A percentile compares a stretch with the other conserved stretches of the same genome.
phyloP scores from a whole-genome alignment of 345 rosid genomes.

The Eucalyptus erythrocorys region DNA sequence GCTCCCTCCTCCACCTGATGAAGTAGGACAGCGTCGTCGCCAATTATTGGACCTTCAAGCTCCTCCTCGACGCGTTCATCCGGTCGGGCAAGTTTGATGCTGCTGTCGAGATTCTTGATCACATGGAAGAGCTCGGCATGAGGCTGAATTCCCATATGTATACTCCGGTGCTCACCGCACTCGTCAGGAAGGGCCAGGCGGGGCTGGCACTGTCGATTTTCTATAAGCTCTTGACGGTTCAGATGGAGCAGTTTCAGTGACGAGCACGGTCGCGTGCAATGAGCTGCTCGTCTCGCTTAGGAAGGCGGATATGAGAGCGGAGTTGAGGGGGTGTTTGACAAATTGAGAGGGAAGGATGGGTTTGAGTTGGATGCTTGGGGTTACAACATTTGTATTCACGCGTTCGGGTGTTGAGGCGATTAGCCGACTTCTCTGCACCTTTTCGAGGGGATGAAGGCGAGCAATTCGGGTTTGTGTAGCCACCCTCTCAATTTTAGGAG shows the following conservation, averaged over 20 bases:
- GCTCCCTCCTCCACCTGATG: slow-evolving; percentile 43
- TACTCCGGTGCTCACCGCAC: slow-evolving; percentile 53
- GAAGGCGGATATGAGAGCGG: slow-evolving; percentile 40
- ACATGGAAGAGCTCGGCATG: slow-evolving; percentile 54
- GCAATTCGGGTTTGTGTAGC: too few relatives aligned
- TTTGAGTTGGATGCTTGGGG: slow-evolving; percentile 59
- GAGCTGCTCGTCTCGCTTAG: slow-evolving; percentile 55
- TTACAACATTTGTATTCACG: slow-evolving; percentile 77
- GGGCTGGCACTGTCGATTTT: slow-evolving; percentile 51
- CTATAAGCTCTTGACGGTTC: slow-evolving; percentile 50
- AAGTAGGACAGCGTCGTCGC: slow-evolving; percentile 44
- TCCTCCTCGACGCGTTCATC: slow-evolving; percentile 43
- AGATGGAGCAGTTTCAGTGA: slow-evolving; percentile 12
- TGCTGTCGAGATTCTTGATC: slow-evolving; percentile 60
- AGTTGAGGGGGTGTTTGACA: slow-evolving; percentile 42
- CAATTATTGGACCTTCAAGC: slow-evolving; percentile 43
- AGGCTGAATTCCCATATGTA: slow-evolving; percentile 32
- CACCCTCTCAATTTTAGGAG: too few relatives aligned
- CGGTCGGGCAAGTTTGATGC: slow-evolving; percentile 46
- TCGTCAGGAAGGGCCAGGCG: slow-evolving; percentile 46
- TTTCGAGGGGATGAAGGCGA: too few relatives aligned
- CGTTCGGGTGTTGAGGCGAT: slow-evolving; percentile 83
- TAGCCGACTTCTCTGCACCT: neutral
- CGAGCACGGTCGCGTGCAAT: slow-evolving; percentile 49
- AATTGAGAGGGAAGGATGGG: slow-evolving; percentile 22